Evolutionary conservation across 306 rosid species (phyloP).

Genomic region (Senna tora): DNA sequence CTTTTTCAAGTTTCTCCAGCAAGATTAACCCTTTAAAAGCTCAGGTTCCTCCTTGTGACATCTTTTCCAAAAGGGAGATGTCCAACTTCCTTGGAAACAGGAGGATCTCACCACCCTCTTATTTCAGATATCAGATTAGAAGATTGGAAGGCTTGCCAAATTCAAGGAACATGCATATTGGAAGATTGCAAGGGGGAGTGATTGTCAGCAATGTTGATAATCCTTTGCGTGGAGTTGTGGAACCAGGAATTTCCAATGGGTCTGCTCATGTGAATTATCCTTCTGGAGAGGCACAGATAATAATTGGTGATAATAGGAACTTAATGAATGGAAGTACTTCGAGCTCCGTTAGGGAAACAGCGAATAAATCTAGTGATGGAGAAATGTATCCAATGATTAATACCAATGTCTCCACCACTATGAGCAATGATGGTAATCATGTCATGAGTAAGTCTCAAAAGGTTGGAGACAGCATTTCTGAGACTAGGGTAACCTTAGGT

Average conservation of each 20-base stretch:
- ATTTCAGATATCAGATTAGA: conserved; percentile 49
- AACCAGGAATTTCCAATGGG: conserved; percentile 53
- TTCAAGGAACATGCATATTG: conserved; percentile 44
- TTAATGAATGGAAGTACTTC: conserved; percentile 43
- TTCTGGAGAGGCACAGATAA: conserved; percentile 42
- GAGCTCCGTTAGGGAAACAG: conserved; percentile 48
- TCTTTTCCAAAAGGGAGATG: conserved; percentile 79
- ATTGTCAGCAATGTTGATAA: conserved; percentile 30
- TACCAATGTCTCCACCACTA: conserved; percentile 33
- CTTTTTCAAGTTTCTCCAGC: conserved; percentile 40
- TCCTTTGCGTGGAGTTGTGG: conserved; percentile 42
- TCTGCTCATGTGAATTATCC: conserved; percentile 38
- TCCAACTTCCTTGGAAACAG: conserved; percentile 63
- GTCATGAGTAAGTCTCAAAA: conserved; percentile 44
- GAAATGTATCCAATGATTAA: conserved; percentile 36
- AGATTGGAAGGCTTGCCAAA: conserved; percentile 45
- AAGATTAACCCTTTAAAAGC: conserved; percentile 71
- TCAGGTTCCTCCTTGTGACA: conserved; percentile 79
- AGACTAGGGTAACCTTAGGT: conserved; percentile 43
- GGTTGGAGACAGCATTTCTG: conserved; percentile 45
- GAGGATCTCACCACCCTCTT: conserved; percentile 55
- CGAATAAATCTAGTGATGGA: conserved; percentile 55
- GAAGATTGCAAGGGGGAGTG: conserved; percentile 38
- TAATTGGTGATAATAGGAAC: conserved; percentile 46
- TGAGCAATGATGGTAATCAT: conserved; percentile 38